Evolutionary conservation across 2,329 filamentous ascomycete genomes (phyloP).

Genomic region (Huntiella abstrusa): DNA sequence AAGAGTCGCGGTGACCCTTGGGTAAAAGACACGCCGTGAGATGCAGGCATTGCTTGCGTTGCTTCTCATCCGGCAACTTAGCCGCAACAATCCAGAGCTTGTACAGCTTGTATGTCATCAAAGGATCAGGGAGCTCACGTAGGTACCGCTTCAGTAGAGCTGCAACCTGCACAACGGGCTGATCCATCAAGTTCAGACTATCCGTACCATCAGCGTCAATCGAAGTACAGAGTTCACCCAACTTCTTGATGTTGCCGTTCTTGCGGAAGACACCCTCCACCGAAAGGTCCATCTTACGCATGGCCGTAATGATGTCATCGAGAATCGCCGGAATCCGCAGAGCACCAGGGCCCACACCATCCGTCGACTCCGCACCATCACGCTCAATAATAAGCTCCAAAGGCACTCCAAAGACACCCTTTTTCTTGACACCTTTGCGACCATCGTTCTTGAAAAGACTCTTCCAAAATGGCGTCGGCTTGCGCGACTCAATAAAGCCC

Average conservation of each 20-base stretch:
- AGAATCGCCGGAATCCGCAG: slow-evolving; percentile 82
- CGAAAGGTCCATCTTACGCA: slow-evolving; percentile 98
- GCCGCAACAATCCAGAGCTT: slow-evolving; percentile 76
- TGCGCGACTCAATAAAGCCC: slow-evolving; percentile 79
- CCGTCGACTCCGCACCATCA: slow-evolving; percentile 92
- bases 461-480: slow-evolving; percentile 85
- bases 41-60: slow-evolving; percentile 70
- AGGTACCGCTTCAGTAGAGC: slow-evolving; percentile 91
- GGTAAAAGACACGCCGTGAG: slow-evolving; percentile 82
- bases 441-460: slow-evolving; percentile 89
- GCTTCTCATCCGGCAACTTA: slow-evolving; percentile 66
- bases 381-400: slow-evolving; percentile 79
- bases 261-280: slow-evolving; percentile 98
- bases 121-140: slow-evolving; percentile 78
- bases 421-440: slow-evolving; percentile 64
- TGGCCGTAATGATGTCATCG: slow-evolving; percentile 84
- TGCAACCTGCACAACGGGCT: slow-evolving; percentile 84
- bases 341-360: slow-evolving; percentile 82
- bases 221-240: slow-evolving; percentile 67
- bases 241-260: slow-evolving; percentile 92
- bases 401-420: slow-evolving; percentile 80
- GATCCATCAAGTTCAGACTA: slow-evolving; percentile 66
- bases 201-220: slow-evolving; percentile 78
- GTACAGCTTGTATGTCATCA: slow-evolving; percentile 90
- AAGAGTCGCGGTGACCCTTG: slow-evolving; percentile 77